Base-by-base conservation (phyloP, 2,329 filamentous ascomycete species). In the Sporothrix luriei region DNA sequence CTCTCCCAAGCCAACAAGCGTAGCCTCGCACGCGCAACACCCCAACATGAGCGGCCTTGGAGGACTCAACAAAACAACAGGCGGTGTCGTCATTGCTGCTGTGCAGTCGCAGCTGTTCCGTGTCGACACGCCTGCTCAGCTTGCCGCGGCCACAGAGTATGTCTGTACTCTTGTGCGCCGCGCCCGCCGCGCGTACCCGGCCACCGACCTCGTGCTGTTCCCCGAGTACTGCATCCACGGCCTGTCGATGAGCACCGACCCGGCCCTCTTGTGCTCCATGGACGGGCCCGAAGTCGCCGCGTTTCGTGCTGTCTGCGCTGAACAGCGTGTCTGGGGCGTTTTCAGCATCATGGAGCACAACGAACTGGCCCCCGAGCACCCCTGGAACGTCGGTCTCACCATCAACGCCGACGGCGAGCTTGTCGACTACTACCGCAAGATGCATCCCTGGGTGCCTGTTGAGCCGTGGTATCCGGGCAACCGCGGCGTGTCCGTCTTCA, bases 321-420 rank as follows among this genome's bases (percentile, higher is more conserved):
- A 70, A 29, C 51, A 70, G 48, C 19, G 24, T 13, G 46, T 70
- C 21, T 70, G 68, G 68, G 68, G 68, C 19, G 68, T 70, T 7
- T 70, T 70, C 19, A 70, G 68, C 64, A 70, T 70, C 68, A 67
- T 70, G 54, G 68, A 67, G 64, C 14, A n/a, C 6, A 70, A 70
- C 46, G 14, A 14, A 1, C 16, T 51, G 2, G 46, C n/a, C 1
- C 33, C 54, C 1, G 7, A 33, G 9, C 26, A 29, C 1, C 68
- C 68, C 6, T 70, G 68, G 68, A 70, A 70, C 29, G 54, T 70
- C 40, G 68, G 68, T 24, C 40, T 70, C 29, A 62, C 64, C 52
- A 67, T 70, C 46, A 40, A 67, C 29, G 54, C 46, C n/a, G 40
- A 19, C 54, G 68, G 68, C 21, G 21, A 19, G 24, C 13, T 70